These are phyloP conservation scores for Coffea eugenioides DNA, from an alignment of 257 asterid species.

Conservation along the genomic window DNA sequence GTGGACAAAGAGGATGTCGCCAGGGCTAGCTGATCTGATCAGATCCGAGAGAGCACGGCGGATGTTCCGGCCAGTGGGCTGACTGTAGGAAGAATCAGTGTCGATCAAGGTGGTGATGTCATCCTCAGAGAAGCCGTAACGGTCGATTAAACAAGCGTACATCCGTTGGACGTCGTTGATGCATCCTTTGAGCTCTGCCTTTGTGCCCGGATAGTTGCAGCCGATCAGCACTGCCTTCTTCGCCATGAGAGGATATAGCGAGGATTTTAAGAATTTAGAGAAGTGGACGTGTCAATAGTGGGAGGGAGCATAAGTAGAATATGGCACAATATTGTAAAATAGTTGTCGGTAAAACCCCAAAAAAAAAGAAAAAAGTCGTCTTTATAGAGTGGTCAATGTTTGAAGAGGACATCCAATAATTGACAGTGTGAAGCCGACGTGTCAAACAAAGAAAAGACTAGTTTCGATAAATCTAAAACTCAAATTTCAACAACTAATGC, in stretches of 20 bases:
- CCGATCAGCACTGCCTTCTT: conserved; percentile 88
- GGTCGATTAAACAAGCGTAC: conserved; percentile 60
- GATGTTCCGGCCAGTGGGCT: conserved; percentile 86
- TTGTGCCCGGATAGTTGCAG: conserved; percentile 82
- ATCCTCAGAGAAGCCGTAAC: conserved; percentile 79
- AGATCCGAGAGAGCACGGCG: conserved; percentile 72
- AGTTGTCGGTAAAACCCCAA: too few species aligned
- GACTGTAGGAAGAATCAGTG: conserved; percentile 64
- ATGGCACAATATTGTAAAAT: too few species aligned
- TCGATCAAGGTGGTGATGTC: conserved; percentile 75
- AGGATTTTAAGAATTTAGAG: too few species aligned
- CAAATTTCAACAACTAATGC: too few species aligned
- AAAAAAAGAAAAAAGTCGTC: too few species aligned
- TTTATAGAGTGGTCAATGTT: too few species aligned
- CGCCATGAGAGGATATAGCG: conserved; percentile 39
- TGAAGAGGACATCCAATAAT: too few species aligned
- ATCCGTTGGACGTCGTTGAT: conserved; percentile 85
- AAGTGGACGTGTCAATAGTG: too few species aligned
- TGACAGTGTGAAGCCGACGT: too few species aligned
- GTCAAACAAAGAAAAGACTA: too few species aligned
- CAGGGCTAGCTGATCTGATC: conserved; percentile 54
- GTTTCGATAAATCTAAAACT: too few species aligned
- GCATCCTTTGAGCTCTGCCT: conserved; percentile 93
- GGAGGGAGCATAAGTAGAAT: too few species aligned
- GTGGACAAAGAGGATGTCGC: conserved; percentile 82